Base-by-base conservation (phyloP, 768 basidiomycete genomes). In the Grammothele lineata region DNA sequence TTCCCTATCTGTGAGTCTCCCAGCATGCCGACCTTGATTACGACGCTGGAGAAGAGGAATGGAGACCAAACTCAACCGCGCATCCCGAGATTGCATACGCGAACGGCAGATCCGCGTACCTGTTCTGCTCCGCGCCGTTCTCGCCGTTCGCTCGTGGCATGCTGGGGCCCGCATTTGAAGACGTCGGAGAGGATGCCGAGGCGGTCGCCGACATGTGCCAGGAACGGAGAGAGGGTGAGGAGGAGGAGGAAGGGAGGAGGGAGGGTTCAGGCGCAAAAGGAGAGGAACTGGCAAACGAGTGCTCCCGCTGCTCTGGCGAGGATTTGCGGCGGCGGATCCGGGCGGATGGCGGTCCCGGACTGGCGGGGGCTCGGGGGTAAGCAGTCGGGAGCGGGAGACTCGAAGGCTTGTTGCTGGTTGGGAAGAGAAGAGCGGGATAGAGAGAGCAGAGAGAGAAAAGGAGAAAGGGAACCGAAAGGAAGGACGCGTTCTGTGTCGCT, bases 1-100 rank as follows among this genome's bases (percentile, higher is more conserved):
- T 98, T 97, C 58, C 95, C 94, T 63, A 98, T 97, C 74, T 97
- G 95, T 62, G 92, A 93, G 74, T 99, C 95, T 40, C 96, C 96
- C 38, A 99, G 92, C 95, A 99, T 99, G 47, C 95, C 95, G 41
- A 99, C 95, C 69, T 99, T 97, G 67, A 96, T 89, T 43, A 95
- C 92, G 59, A 96, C 91, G 64, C 90, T 88, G 64, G 8, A 33
- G 15, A 15, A 25, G 30, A 21, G 30, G 15, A 27, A n/a, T n/a
- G n/a, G n/a, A n/a, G n/a, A n/a, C n/a, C n/a, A n/a, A n/a, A n/a
- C n/a, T n/a, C n/a, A n/a, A n/a, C n/a, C 26, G 22, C 21, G 15
- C 19, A 25, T 17, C 18, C 24, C 25, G 38, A 27, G 9, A 24
- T 4, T 15, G 17, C 18, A 11, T 14, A 21, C n/a, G 14, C 37